These are phyloP conservation scores for Fusarium sp. DNA, from an alignment of 2,329 filamentous ascomycete species.

Conservation along the genomic window DNA sequence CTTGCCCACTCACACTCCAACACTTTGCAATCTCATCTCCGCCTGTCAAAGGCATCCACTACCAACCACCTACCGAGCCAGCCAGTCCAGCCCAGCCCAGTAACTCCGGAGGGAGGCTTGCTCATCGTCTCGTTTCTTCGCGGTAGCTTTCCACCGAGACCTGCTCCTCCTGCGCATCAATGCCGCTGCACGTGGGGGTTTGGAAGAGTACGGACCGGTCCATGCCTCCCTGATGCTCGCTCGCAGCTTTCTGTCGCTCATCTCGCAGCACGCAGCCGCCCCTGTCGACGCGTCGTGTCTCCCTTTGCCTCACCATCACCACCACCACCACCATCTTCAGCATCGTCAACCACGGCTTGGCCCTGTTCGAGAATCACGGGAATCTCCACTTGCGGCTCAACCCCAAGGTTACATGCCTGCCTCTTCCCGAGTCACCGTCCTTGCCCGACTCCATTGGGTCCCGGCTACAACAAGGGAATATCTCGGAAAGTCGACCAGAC, in stretches of 20 bases:
- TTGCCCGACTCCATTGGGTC: conserved; percentile 32
- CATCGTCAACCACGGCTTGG: background rate
- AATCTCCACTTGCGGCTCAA: conserved; percentile 43
- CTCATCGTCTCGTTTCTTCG: background rate
- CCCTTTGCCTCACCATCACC: background rate
- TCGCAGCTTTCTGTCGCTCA: background rate
- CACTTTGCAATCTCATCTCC: background rate
- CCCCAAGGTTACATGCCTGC: conserved; percentile 22
- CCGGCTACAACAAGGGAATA: conserved; percentile 40
- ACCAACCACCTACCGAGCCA: conserved; percentile 9
- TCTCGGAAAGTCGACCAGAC: conserved; percentile 35
- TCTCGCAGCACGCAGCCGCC: background rate
- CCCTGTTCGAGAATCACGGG: background rate
- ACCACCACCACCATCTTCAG: background rate
- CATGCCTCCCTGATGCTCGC: background rate
- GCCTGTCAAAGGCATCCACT: background rate
- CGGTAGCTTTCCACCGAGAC: conserved; percentile 1
- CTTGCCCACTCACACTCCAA: background rate
- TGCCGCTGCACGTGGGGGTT: conserved; percentile 21
- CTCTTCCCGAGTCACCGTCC: background rate
- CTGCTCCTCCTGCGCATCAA: conserved; percentile 2
- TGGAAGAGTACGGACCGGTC: conserved; percentile 17
- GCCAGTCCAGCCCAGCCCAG: background rate
- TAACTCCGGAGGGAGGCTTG: background rate
- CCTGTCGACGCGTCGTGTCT: background rate